A percentile compares a stretch with the other conserved stretches of the same genome.
These are phyloP conservation scores for Globisporangium alternatum DNA, from an alignment of 352 stramenopile genomes.

Conservation along the genomic window DNA sequence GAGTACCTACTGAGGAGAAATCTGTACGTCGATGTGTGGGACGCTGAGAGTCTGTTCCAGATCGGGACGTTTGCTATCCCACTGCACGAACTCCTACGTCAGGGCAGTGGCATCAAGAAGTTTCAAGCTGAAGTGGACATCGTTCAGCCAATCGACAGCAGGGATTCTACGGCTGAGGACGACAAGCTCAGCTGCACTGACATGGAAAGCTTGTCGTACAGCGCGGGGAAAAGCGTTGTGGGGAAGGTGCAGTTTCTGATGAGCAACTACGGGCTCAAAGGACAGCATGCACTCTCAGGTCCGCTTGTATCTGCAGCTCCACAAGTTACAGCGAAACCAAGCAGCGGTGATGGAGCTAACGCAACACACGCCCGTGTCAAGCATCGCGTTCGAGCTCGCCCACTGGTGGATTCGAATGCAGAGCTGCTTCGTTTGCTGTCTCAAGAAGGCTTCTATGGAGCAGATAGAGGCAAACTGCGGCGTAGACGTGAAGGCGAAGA, in stretches of 20 bases:
- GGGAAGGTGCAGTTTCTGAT: conserved; percentile 85
- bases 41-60: conserved; percentile 89
- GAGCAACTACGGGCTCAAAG: conserved; percentile 84
- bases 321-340: not conserved
- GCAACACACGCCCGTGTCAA: conserved; percentile 28
- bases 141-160: conserved; percentile 26
- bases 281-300: conserved; percentile 24
- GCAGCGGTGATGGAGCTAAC: not conserved
- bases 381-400: conserved; percentile 69
- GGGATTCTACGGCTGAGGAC: not conserved
- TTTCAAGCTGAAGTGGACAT: conserved; percentile 81
- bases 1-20: conserved; percentile 84
- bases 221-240: conserved; percentile 18
- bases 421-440: conserved; percentile 66
- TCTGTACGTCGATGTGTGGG: conserved; percentile 92
- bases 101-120: conserved; percentile 89
- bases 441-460: conserved; percentile 60
- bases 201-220: conserved; percentile 3
- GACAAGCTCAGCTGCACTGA: conserved; percentile 6
- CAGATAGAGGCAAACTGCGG: not conserved
- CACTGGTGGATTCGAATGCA: conserved; percentile 67
- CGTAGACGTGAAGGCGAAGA: not conserved
- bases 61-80: conserved; percentile 84
- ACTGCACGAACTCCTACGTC: conserved; percentile 85
- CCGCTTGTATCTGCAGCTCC: conserved; percentile 6